Conservation (phyloP, 805 yeast genomes). For the Isabelozyma gotoi region DNA sequence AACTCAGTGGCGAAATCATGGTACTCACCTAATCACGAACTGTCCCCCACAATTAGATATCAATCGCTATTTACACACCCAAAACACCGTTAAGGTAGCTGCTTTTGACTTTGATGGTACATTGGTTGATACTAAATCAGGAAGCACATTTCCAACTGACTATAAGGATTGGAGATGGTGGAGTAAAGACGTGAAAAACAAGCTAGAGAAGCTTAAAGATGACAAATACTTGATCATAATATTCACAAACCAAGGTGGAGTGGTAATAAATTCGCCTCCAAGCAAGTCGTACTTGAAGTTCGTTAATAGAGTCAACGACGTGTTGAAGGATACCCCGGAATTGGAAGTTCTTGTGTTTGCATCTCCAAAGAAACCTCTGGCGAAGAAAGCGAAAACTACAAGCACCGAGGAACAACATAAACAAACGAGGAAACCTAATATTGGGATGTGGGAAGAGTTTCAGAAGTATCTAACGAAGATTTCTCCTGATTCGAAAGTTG, state of each 20-base stretch:
- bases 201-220: constrained; percentile 18
- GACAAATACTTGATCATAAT: constrained; percentile 52
- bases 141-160: constrained; percentile 53
- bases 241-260: constrained; percentile 85
- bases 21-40: constrained; percentile 46
- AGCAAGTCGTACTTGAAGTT: constrained; percentile 42
- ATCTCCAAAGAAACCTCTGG: constrained; percentile 54
- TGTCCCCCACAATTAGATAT: constrained; percentile 24
- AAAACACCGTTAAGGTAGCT: constrained; percentile 42
- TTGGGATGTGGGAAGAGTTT: constrained; percentile 74
- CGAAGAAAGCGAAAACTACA: constrained; percentile 10
- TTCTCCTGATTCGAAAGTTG: constrained; percentile 4
- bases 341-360: constrained; percentile 52
- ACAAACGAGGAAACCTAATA: constrained; percentile 66
- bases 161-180: constrained; percentile 74
- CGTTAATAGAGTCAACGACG: constrained; percentile 36
- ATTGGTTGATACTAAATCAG: constrained; percentile 63
- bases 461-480: constrained; percentile 29
- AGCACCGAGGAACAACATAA: constrained; percentile 33
- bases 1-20: constrained; percentile 22
- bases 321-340: constrained; percentile 29
- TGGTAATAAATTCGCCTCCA: constrained; percentile 33
- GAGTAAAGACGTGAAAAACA: constrained; percentile 16
- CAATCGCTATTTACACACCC: constrained; percentile 4
- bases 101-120: constrained; percentile 90